phyloP scores from a whole-genome alignment of 2,329 filamentous ascomycete species.

The Calonectria hawksworthii region DNA sequence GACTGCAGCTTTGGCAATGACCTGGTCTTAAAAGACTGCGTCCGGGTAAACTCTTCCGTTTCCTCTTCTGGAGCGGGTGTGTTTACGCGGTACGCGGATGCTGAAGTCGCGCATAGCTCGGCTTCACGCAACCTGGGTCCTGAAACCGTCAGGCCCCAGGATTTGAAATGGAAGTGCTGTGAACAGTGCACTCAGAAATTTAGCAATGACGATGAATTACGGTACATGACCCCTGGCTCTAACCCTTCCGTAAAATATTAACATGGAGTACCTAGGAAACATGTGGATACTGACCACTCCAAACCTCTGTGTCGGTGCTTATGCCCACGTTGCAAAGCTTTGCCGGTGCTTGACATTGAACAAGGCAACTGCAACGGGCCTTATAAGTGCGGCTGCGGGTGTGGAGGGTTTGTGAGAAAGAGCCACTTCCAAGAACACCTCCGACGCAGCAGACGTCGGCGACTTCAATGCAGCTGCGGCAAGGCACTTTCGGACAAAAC shows the following conservation, averaged over 20 bases:
- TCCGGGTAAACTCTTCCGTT: not conserved
- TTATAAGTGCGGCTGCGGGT: not conserved
- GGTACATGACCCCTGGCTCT: not conserved
- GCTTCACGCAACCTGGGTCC: too few relatives aligned
- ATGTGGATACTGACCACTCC: not conserved
- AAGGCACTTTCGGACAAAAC: not conserved
- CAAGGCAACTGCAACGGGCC: slow-evolving; percentile 1
- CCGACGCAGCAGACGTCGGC: not conserved
- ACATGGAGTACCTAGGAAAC: not conserved
- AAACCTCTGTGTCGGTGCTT: not conserved
- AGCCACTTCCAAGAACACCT: not conserved
- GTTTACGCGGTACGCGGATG: not conserved
- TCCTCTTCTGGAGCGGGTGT: not conserved
- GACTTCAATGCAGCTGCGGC: not conserved
- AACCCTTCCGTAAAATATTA: not conserved
- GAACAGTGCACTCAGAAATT: not conserved
- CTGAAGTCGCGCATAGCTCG: not conserved
- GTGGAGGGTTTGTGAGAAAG: not conserved
- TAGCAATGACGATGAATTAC: not conserved
- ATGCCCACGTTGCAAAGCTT: not conserved
- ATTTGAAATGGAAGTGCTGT: not conserved
- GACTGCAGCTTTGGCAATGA: not conserved
- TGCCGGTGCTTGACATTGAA: not conserved
- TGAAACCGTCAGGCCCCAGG: not conserved
- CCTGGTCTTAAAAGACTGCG: too few relatives aligned